phyloP scores from a whole-genome alignment of 495 filamentous ascomycete species.

The Chaetomium fimeti region DNA sequence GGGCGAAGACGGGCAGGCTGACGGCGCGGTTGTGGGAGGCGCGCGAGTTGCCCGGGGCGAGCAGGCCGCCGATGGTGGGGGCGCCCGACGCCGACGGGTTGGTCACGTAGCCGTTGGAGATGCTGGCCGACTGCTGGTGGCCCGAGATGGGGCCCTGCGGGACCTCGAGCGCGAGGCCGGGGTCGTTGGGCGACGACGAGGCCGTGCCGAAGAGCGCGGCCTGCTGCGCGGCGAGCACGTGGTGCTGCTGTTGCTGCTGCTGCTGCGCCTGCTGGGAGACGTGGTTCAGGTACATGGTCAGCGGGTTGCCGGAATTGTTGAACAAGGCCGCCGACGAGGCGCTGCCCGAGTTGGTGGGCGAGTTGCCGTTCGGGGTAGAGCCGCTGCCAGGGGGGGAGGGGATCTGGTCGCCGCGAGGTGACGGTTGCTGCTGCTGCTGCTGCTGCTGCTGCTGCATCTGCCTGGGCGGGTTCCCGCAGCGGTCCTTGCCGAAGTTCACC shows the following conservation, averaged over 20 bases:
- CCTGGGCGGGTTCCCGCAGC: slow-evolving; percentile 92
- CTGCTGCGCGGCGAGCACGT: slow-evolving; percentile 58
- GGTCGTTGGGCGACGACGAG: slow-evolving; percentile 54
- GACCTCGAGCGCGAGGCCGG: slow-evolving; percentile 50
- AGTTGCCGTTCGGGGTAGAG: slow-evolving; percentile 55
- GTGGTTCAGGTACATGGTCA: slow-evolving; percentile 92
- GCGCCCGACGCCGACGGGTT: slow-evolving; percentile 57
- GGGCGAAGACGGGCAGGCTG: slow-evolving; percentile 68
- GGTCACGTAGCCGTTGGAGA: slow-evolving; percentile 55
- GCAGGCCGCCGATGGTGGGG: slow-evolving; percentile 68
- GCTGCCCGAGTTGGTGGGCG: slow-evolving; percentile 44
- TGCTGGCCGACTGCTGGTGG: slow-evolving; percentile 63
- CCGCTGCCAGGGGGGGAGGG: slow-evolving; percentile 66
- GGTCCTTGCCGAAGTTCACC: slow-evolving; percentile 98
- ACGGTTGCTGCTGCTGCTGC: slow-evolving; percentile 65
- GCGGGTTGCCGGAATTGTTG: slow-evolving; percentile 80
- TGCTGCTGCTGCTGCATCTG: slow-evolving; percentile 77
- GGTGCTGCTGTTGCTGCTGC: slow-evolving; percentile 67
- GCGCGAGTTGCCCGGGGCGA: slow-evolving; percentile 66
- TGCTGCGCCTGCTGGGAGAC: slow-evolving; percentile 77
- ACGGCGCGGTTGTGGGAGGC: slow-evolving; percentile 80
- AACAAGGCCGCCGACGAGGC: slow-evolving; percentile 60
- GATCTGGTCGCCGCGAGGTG: slow-evolving; percentile 54
- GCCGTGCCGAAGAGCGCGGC: slow-evolving; percentile 60
- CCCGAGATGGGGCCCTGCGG: slow-evolving; percentile 53